A percentile compares a stretch with the other conserved stretches of the same genome.
Conservation (phyloP, 208 protist species). For the Spongospora subterranea region DNA sequence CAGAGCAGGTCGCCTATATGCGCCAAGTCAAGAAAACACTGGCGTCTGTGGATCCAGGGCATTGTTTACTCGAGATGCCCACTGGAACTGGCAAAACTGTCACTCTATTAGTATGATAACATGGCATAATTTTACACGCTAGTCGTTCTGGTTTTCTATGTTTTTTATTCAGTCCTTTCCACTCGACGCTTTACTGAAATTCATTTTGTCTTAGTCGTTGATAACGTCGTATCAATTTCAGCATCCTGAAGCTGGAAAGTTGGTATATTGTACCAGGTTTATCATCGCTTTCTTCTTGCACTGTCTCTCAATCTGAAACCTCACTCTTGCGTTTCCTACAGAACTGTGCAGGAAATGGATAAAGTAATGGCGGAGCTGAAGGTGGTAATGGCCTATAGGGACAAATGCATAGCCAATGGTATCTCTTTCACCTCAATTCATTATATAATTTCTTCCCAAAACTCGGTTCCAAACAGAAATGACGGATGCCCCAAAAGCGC, state of each 20-base stretch:
- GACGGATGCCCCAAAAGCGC: conserved; percentile 66
- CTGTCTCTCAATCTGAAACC: background rate
- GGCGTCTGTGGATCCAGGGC: background rate
- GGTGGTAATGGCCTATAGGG: conserved; percentile 72
- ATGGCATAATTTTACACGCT: too few species aligned
- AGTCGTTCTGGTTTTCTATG: too few species aligned
- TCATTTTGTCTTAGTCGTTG: too few species aligned
- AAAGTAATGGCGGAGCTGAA: conserved; percentile 93
- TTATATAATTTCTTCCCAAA: conserved; percentile 32
- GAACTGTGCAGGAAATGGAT: conserved; percentile 87
- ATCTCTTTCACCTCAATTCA: conserved; percentile 69
- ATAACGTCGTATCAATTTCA: conserved; percentile 84
- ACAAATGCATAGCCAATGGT: conserved; percentile 7
- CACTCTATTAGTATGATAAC: conserved; percentile 82
- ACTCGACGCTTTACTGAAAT: too few species aligned
- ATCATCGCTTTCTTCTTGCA: conserved; percentile 78
- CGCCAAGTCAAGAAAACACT: conserved; percentile 54
- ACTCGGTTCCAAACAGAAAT: conserved; percentile 53
- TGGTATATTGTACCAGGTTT: conserved; percentile 99
- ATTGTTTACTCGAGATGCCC: conserved; percentile 62
- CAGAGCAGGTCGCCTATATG: conserved; percentile 56
- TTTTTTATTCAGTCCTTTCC: too few species aligned
- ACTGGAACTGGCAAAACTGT: conserved; percentile 96
- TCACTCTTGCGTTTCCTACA: too few species aligned
- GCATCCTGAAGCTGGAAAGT: conserved; percentile 88